Conservation (phyloP, 2,329 filamentous ascomycete species). For the Mycosphaerella arachidis region DNA sequence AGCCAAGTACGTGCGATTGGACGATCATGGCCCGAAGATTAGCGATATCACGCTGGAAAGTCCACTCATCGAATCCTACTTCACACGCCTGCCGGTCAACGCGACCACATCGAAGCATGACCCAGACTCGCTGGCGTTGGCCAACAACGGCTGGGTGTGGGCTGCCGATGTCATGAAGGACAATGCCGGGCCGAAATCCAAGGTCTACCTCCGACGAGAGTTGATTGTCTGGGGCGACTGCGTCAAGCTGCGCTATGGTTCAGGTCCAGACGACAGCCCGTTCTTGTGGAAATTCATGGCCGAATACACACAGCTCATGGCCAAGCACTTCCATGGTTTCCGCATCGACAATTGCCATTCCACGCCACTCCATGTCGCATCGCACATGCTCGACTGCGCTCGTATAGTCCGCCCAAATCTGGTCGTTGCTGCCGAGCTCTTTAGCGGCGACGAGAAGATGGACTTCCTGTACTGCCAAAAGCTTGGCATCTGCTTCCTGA, state of each 20-base stretch:
- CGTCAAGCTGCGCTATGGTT: conserved; percentile 90
- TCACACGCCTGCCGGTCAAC: conserved; percentile 80
- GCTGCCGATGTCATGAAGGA: conserved; percentile 90
- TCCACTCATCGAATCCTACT: conserved; percentile 89
- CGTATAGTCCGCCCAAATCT: conserved; percentile 79
- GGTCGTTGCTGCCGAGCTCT: conserved; percentile 90
- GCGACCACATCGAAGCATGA: conserved; percentile 72
- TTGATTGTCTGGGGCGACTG: conserved; percentile 99
- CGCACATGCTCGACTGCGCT: conserved; percentile 93
- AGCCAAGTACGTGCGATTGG: conserved; percentile 90
- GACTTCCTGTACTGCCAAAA: conserved; percentile 95
- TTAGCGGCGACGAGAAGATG: conserved; percentile 91
- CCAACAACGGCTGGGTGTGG: conserved; percentile 99
- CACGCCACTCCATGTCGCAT: conserved; percentile 87
- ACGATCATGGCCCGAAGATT: conserved; percentile 81
- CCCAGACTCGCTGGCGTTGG: conserved; percentile 71
- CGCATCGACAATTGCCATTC: conserved; percentile 98
- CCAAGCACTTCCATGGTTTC: conserved; percentile 91
- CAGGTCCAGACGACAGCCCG: conserved; percentile 74
- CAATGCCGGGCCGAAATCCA: conserved; percentile 83
- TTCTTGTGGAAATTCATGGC: conserved; percentile 97
- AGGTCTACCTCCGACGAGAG: conserved; percentile 90
- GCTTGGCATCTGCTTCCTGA: conserved; percentile 83
- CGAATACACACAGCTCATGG: conserved; percentile 83
- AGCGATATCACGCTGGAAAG: conserved; percentile 72